Conservation (phyloP, 768 basidiomycete species). For the Arthromyces matolae region DNA sequence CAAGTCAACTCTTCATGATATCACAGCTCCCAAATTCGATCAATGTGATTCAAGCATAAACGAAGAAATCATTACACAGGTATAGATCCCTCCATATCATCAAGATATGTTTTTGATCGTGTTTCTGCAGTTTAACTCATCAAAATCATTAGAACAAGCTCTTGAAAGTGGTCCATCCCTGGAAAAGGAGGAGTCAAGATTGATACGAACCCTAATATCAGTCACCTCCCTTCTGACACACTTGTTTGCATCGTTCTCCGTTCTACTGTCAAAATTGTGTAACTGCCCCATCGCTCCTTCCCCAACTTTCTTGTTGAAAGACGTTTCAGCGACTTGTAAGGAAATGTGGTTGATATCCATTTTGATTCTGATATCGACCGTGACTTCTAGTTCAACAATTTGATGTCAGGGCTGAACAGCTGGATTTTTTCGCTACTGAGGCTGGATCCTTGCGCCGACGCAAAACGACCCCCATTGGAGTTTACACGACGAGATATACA, state of each 20-base stretch:
- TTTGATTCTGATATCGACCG: neutral
- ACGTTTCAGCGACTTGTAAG: constrained; percentile 40
- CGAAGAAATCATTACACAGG: constrained; percentile 39
- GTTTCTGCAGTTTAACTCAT: constrained; percentile 40
- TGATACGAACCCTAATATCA: neutral
- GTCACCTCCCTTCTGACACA: constrained; percentile 2
- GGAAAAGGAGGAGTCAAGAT: neutral
- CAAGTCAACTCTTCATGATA: constrained; percentile 34
- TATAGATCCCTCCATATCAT: constrained; percentile 11
- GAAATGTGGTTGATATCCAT: neutral
- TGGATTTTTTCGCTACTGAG: constrained; percentile 39
- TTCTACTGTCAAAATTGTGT: constrained; percentile 11
- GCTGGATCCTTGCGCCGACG: constrained; percentile 36
- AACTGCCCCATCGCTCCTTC: constrained; percentile 19
- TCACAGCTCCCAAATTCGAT: constrained; percentile 25
- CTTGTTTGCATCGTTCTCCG: constrained; percentile 5
- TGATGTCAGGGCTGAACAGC: constrained; percentile 53
- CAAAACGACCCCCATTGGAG: constrained; percentile 30
- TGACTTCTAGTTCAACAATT: constrained; percentile 51
- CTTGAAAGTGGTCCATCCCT: neutral
- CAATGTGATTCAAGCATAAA: constrained; percentile 28
- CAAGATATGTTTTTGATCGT: neutral
- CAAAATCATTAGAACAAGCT: constrained; percentile 23
- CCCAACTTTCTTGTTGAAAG: constrained; percentile 30
- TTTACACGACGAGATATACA: constrained; percentile 61